Conservation (phyloP, 164 flowering plant genomes). For the Umbilicus rupestris region DNA sequence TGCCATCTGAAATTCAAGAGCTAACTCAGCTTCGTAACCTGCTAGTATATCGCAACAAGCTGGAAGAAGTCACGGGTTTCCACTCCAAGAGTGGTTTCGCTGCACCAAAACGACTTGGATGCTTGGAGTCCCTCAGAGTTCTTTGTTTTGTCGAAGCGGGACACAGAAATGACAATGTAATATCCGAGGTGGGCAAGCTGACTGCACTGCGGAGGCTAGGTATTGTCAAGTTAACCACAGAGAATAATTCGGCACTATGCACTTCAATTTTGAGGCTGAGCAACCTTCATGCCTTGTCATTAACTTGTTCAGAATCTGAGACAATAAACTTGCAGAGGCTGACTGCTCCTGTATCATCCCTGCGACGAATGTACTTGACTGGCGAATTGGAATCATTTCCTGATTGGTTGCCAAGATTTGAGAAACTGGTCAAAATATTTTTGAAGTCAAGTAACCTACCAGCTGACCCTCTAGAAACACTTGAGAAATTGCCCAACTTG, state of each 20-base stretch:
- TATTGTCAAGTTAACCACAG: constrained; percentile 1
- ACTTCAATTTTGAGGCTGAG: constrained; percentile 11
- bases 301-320: not conserved
- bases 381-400: not conserved
- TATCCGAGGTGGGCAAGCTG: constrained; percentile 12
- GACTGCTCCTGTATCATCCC: not conserved
- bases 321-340: not conserved
- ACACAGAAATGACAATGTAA: not conserved
- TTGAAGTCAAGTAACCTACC: not conserved
- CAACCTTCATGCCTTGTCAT: not conserved
- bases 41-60: constrained; percentile 4
- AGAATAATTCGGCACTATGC: constrained; percentile 10
- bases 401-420: not conserved
- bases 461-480: not conserved
- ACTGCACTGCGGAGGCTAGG: constrained; percentile 14
- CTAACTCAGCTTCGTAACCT: constrained; percentile 15
- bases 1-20: constrained; percentile 18
- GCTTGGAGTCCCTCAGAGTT: constrained; percentile 11
- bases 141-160: constrained; percentile 12
- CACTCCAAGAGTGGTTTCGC: constrained; percentile 1
- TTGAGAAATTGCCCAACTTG: not conserved
- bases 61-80: not conserved
- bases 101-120: constrained; percentile 11
- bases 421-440: not conserved
- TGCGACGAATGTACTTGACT: not conserved